Base-by-base conservation (phyloP, 805 yeast genomes). In the Kazachstania africana region DNA sequence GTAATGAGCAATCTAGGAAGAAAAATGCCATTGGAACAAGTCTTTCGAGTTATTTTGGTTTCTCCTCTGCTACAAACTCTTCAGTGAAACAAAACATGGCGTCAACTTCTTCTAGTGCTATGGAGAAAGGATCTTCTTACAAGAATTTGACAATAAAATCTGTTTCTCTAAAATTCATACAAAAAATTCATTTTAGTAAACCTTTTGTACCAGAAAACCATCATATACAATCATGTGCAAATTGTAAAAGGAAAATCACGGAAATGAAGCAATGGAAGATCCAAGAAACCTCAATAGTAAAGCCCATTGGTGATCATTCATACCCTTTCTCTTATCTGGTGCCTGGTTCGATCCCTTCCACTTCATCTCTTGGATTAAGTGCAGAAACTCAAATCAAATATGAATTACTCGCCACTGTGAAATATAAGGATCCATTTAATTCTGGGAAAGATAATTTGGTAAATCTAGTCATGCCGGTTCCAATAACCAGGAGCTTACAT, bases 241-340 rank as follows among this genome's bases (percentile, higher is more conserved):
- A 70, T 25, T 84, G 95, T 55, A 57, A 62, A 14, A 56, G 54
- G 2, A 66, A 69, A 29, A 56, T 57, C 3, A 74, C 72, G 10
- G 78, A 74, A 23, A 61, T 91, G 43, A 93, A 94, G 18, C 62
- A 76, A 32, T 91, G 99, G 99, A 84, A 84, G 44, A 78, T 91
- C 8, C 65, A 91, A 35, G 60, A 70, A 4, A 63, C 65, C 19
- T 62, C 72, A 1, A 64, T 73, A 1, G 62, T 68, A n/a, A 70
- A 84, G 39, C 62, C 75, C 6, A 55, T 62, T 4, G 91, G 88
- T 1, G 62, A 67, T 12, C 95, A 91, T 47, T 84, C 81, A 1
- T 91, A 82, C 53, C 99, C 98, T 2, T 88, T 91, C 50, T 78
- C 94, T 14, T 85, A 84, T 52, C 60, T 91, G 25, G 52, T 91